These are phyloP conservation scores for Panicum virgatum DNA, from an alignment of 202 grass and related monocot species.

Conservation along the genomic window DNA sequence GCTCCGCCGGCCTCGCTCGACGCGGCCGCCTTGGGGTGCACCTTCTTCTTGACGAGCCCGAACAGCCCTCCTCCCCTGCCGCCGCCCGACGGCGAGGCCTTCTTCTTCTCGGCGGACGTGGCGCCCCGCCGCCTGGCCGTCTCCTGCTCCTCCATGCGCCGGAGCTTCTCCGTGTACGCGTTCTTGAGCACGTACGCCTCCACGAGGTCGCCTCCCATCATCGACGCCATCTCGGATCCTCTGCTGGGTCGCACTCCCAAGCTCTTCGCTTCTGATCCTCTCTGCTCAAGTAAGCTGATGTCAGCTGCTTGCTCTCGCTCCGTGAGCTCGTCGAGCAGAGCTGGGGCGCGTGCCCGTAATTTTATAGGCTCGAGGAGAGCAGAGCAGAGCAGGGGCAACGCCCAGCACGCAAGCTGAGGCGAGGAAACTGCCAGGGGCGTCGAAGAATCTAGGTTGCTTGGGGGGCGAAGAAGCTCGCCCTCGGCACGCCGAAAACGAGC, in stretches of 20 bases:
- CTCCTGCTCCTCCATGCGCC: conserved; percentile 30
- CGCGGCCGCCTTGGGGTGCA: conserved; percentile 39
- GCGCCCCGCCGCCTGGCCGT: not conserved
- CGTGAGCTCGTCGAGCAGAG: not conserved
- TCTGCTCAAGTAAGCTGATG: not conserved
- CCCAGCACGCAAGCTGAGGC: conserved; percentile 32
- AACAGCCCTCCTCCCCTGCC: conserved; percentile 17
- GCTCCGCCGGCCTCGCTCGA: not conserved
- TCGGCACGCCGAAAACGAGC: not conserved
- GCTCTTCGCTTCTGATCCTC: not conserved
- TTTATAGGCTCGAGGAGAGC: conserved; percentile 21
- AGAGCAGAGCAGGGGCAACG: not conserved
- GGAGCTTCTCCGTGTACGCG: conserved; percentile 49
- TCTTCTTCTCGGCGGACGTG: conserved; percentile 2
- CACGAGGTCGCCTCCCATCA: conserved; percentile 54
- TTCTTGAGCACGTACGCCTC: conserved; percentile 62
- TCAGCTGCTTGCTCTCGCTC: not conserved
- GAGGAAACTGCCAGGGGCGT: not conserved
- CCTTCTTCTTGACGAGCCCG: conserved; percentile 59
- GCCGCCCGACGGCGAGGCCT: not conserved
- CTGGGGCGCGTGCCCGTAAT: not conserved
- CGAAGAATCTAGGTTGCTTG: not conserved
- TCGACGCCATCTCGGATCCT: conserved; percentile 42
- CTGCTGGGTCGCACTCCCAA: not conserved
- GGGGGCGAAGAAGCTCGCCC: not conserved